phyloP scores from a whole-genome alignment of 129 eudicot genomes.

The Arctium lappa region DNA sequence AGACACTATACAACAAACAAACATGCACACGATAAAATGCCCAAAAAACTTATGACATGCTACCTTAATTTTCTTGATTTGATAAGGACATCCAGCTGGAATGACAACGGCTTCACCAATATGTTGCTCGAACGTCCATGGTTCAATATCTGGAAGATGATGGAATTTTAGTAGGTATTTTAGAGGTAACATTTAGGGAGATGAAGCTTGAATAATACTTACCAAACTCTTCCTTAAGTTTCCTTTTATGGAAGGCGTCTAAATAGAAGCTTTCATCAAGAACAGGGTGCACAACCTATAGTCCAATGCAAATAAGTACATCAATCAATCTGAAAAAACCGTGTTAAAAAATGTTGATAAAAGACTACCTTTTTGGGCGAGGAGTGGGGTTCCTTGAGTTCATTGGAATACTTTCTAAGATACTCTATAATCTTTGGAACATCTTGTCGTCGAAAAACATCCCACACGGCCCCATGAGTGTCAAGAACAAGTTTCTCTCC shows the following conservation, averaged over 20 bases:
- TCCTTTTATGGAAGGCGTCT: slow-evolving; percentile 65
- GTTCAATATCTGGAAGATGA: slow-evolving; percentile 26
- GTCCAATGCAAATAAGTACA: not conserved
- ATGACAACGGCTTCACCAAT: slow-evolving; percentile 36
- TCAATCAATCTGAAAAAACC: not conserved
- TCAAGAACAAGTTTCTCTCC: slow-evolving; percentile 28
- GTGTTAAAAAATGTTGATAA: not conserved
- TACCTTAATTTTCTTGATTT: slow-evolving; percentile 20
- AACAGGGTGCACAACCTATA: slow-evolving; percentile 79
- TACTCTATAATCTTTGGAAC: slow-evolving; percentile 75
- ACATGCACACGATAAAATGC: too few relatives aligned
- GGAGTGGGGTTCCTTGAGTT: slow-evolving; percentile 33
- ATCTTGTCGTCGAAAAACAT: slow-evolving; percentile 79
- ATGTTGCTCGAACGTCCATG: slow-evolving; percentile 35
- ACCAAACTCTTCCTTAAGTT: slow-evolving; percentile 88
- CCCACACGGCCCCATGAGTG: slow-evolving; percentile 84
- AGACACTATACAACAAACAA: not conserved
- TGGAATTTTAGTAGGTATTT: not conserved
- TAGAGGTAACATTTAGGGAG: not conserved
- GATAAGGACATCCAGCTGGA: slow-evolving; percentile 41
- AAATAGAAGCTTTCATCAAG: slow-evolving; percentile 73
- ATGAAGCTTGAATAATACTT: slow-evolving; percentile 20
- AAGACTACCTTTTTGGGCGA: slow-evolving; percentile 44
- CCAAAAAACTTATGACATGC: not conserved
- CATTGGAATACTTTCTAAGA: slow-evolving; percentile 61